Base-by-base conservation (phyloP, 192 early-diverging fungal genomes). In the Podila clonocystis region DNA sequence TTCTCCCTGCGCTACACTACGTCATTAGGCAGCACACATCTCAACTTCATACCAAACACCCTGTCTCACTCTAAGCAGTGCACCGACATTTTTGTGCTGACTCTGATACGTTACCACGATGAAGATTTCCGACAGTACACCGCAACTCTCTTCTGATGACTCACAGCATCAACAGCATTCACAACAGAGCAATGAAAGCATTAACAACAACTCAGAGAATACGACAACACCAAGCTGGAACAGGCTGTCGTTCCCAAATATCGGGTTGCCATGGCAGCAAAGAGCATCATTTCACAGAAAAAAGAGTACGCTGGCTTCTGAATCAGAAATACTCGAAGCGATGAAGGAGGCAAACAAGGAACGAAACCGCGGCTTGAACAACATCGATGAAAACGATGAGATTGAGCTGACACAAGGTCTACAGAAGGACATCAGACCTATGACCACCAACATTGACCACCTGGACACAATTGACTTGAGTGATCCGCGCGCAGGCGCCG, bases 311-410 rank as follows among this genome's bases (percentile, higher is more conserved):
- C 13, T 20, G n/a, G 73, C 66, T 6, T 59, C 50, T 6, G 74
- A 76, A 28, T 55, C 68, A 20, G 74, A 76, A 34, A 60, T 70
- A 9, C 62, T 76, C 7, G 74, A 36, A 12, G 63, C 68, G 9
- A 70, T 76, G 74, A 76, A 65, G 15, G 48, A 65, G 22, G 63
- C 57, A 20, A 65, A 76, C 60, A 15, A 34, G 15, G 57, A 68
- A 9, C 36, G 26, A 36, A 60, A 19, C 29, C 22, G 12, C 17
- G 52, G 7, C 11, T 26, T 55, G n/a, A 55, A 8, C 22, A 22
- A 22, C 0, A 22, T 22, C n/a, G 52, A 20, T 9, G 52, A 22
- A 17, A 26, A 55, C 24, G 52, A 55, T 22, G 52, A 24, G 52
- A 11, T 1, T 26, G 11, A 55, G 8, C n/a, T 22, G 52, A 55